A percentile compares a stretch with the other conserved stretches of the same genome.
phyloP scores from a whole-genome alignment of 2,329 filamentous ascomycete species.

The Chalara sp. region DNA sequence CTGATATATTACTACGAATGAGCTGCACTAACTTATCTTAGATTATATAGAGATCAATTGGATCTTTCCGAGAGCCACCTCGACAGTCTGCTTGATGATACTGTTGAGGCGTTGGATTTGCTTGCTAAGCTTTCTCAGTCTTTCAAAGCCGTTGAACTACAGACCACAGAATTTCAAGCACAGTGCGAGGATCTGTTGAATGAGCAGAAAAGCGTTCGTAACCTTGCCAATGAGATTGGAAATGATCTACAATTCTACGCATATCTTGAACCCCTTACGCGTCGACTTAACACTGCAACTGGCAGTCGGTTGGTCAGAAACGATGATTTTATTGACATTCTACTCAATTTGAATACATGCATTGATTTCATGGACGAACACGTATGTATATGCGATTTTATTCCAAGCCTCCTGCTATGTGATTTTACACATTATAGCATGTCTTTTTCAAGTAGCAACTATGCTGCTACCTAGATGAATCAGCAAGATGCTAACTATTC shows the following conservation, averaged over 20 bases:
- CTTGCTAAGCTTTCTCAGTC: constrained; percentile 76
- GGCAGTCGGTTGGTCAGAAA: constrained; percentile 80
- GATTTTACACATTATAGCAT: background rate
- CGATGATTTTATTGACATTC: constrained; percentile 79
- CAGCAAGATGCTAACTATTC: background rate
- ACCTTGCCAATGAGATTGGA: constrained; percentile 75
- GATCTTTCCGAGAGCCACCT: constrained; percentile 76
- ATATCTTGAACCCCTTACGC: constrained; percentile 85
- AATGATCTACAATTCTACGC: constrained; percentile 92
- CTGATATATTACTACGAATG: background rate
- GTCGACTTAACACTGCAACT: constrained; percentile 85
- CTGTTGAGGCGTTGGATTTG: constrained; percentile 66
- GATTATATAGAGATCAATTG: constrained; percentile 75
- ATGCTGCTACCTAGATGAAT: background rate
- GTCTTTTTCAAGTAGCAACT: constrained; percentile 6
- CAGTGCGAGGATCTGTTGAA: constrained; percentile 83
- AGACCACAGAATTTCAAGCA: constrained; percentile 87
- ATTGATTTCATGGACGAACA: constrained; percentile 88
- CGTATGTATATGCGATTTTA: constrained; percentile 41
- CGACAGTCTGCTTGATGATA: constrained; percentile 69
- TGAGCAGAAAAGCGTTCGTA: constrained; percentile 73
- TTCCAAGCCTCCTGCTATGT: constrained; percentile 10
- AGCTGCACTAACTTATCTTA: constrained; percentile 28
- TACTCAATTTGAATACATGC: constrained; percentile 81
- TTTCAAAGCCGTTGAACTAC: constrained; percentile 79